These are phyloP conservation scores for Purshia tridentata DNA, from an alignment of 306 rosid species.

Conservation along the genomic window DNA sequence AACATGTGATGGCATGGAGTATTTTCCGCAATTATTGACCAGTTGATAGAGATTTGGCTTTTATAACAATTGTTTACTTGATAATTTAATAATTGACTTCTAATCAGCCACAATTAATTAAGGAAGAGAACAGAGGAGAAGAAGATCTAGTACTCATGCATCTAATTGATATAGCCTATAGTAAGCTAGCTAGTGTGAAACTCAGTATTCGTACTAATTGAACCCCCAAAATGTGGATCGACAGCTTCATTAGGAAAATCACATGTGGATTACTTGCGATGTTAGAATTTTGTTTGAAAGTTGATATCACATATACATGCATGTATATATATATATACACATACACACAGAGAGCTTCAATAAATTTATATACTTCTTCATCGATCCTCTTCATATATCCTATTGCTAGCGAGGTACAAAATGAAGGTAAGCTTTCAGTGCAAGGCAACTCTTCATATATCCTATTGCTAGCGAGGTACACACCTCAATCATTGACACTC, in stretches of 20 bases:
- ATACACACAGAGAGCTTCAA: background rate
- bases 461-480: background rate
- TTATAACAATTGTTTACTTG: background rate
- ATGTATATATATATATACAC: too few relatives aligned
- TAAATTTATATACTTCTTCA: background rate
- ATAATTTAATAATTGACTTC: background rate
- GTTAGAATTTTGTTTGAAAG: background rate
- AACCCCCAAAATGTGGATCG: conserved; percentile 28
- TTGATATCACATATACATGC: too few relatives aligned
- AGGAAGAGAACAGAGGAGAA: background rate
- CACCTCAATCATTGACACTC: background rate
- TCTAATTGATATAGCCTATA: background rate
- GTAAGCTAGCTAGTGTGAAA: background rate
- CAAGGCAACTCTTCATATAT: too few relatives aligned
- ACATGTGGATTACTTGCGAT: conserved; percentile 19
- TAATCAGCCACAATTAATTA: background rate
- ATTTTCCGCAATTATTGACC: background rate
- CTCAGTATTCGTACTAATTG: background rate
- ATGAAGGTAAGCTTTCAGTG: too few relatives aligned
- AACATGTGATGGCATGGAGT: background rate
- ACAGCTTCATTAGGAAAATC: background rate
- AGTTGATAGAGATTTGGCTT: background rate
- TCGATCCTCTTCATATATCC: too few relatives aligned
- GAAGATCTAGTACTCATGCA: too few relatives aligned
- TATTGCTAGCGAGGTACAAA: background rate